Base-by-base conservation (phyloP, 139 green algal genomes). In the Auxenochlorella pyrenoidosa region DNA sequence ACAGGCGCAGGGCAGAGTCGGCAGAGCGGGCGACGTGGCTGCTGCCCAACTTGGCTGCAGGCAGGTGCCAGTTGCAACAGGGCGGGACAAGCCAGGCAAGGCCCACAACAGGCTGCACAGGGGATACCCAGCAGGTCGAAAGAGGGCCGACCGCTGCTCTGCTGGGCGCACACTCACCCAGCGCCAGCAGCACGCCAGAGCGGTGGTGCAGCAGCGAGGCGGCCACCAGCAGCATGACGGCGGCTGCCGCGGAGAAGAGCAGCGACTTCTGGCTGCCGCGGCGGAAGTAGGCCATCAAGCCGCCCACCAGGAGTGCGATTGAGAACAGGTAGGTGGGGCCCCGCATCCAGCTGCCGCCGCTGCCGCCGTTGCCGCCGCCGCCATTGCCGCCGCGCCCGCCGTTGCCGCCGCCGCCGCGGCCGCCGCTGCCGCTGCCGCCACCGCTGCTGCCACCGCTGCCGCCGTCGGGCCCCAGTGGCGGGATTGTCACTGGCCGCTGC, bases 261-360 rank as follows among this genome's bases (percentile, higher is more conserved):
- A 92, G 71, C 2, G 21, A 66, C 18, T 47, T 90, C 18, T 41
- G 81, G 72, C 89, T 92, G 54, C 83, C 84, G 24, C 63, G 75
- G 19, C 54, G 81, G 43, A 88, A 26, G 32, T 83, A 92, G 5
- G 70, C 89, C 51, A 51, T 44, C 30, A 92, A 24, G 34, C 89
- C 89, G 54, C 78, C 84, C 26, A 47, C 72, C 38, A 89, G 66
- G 4, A 91, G 71, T 8, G 73, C 19, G 24, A 80, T 26, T 28
- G 78, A 54, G 68, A 89, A 91, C 13, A 91, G 32, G 40, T 91
- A 91, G 5, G 88, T 91, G 54, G 73, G 82, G 19, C 70, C 58
- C 26, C 85, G 85, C 88, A 91, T 91, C 26, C 54, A 59, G 51
- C 86, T 72, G 28, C 70, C 79, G 26, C 78, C 88, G 47, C 84